phyloP scores from a whole-genome alignment of 345 rosid genomes.

The Barbarea vulgaris region DNA sequence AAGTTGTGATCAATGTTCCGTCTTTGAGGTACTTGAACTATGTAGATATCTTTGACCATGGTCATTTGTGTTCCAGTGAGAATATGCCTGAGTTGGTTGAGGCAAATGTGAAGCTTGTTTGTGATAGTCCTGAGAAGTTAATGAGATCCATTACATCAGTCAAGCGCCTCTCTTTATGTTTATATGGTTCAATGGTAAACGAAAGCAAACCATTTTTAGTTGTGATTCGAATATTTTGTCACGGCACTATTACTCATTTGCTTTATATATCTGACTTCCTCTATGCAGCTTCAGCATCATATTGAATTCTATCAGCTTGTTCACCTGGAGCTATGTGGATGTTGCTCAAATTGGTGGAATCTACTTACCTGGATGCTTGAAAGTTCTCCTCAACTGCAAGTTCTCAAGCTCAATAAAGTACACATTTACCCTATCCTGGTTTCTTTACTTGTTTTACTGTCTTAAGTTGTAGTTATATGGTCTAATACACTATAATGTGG shows the following conservation, averaged over 20 bases:
- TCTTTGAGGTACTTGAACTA: background rate
- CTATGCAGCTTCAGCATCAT: background rate
- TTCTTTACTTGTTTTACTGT: background rate
- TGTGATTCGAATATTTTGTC: background rate
- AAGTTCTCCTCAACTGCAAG: slow-evolving; percentile 20
- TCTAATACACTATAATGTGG: background rate
- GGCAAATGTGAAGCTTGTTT: background rate
- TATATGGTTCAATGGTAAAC: background rate
- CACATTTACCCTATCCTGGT: no score
- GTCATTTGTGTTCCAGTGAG: background rate
- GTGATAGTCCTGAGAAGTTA: background rate
- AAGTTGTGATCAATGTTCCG: background rate
- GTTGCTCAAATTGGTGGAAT: background rate
- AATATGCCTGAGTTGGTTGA: slow-evolving; percentile 16
- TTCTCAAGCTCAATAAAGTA: no score
- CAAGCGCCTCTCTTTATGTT: slow-evolving; percentile 21
- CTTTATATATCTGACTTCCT: no score
- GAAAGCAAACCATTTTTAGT: background rate
- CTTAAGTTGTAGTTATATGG: background rate
- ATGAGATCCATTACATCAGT: slow-evolving; percentile 12
- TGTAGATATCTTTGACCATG: background rate
- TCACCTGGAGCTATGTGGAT: background rate
- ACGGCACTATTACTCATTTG: background rate
- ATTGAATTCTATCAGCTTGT: background rate
- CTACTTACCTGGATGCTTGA: slow-evolving; percentile 12